These are phyloP conservation scores for Candida hungchunana DNA, from an alignment of 805 yeast genomes.

Conservation along the genomic window DNA sequence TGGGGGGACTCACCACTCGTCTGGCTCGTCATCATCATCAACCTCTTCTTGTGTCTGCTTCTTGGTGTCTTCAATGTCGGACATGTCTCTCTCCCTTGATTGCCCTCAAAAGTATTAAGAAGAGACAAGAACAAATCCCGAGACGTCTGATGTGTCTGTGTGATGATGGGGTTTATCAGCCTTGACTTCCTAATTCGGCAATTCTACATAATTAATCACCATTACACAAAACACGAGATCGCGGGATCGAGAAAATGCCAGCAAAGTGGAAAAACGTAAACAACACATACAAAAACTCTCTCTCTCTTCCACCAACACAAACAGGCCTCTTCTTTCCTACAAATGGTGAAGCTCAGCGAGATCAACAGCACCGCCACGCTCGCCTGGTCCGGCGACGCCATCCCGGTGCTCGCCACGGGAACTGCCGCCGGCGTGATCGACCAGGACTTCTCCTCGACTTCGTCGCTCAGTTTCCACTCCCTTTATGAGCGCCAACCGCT, in stretches of 20 bases:
- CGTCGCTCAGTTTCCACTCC: conserved; percentile 79
- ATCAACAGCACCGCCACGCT: conserved; percentile 85
- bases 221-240: background rate
- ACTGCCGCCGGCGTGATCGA: conserved; percentile 96
- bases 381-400: conserved; percentile 82
- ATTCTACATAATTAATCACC: background rate
- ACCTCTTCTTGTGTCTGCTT: conserved; percentile 14
- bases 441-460: conserved; percentile 73
- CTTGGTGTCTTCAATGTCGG: conserved; percentile 26
- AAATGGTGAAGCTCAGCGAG: conserved; percentile 78
- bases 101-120: background rate
- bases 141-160: no score
- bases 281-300: background rate
- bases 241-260: conserved; percentile 5
- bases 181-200: background rate
- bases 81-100: conserved; percentile 1
- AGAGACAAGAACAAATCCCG: no score
- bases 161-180: background rate
- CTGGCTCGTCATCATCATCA: conserved; percentile 56
- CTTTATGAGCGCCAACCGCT: conserved; percentile 39
- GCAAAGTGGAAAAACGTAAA: conserved; percentile 3
- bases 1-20: conserved; percentile 48
- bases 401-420: conserved; percentile 83
- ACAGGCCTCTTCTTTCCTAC: background rate
- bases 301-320: background rate